Percentiles rank a stretch among this genome's conserved stretches.
Evolutionary conservation across 2,329 filamentous ascomycete species (phyloP).

Genomic region (Scorias spongiosa): DNA sequence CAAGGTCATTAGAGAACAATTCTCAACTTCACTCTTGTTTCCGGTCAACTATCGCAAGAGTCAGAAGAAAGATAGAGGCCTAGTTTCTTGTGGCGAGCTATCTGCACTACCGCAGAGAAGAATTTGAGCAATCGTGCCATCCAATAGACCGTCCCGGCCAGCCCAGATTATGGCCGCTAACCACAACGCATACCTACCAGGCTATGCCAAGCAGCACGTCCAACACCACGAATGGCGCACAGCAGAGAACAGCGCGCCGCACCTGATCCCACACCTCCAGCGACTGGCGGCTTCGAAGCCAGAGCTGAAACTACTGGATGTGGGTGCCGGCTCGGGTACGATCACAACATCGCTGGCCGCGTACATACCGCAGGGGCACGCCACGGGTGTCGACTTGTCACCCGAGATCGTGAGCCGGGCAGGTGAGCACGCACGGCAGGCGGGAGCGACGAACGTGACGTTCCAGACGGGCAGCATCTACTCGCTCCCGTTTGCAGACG

Average conservation of each 20-base stretch:
- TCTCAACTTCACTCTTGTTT: too few species aligned
- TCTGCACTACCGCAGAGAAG: too few species aligned
- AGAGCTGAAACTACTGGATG: constrained; percentile 27
- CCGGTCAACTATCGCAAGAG: too few species aligned
- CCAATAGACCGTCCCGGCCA: too few species aligned
- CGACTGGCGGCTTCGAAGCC: constrained; percentile 9
- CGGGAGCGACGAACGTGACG: constrained; percentile 24
- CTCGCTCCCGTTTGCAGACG: constrained; percentile 27
- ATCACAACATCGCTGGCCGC: constrained; percentile 30
- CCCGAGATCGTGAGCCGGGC: constrained; percentile 28
- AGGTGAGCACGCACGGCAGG: constrained; percentile 19
- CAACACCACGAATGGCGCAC: constrained; percentile 31
- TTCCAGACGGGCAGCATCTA: constrained; percentile 23
- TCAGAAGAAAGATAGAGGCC: too few species aligned
- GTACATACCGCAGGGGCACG: constrained; percentile 28
- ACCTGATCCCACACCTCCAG: constrained; percentile 18
- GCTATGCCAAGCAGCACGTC: constrained; percentile 26
- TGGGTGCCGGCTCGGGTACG: constrained; percentile 34
- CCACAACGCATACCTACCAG: constrained; percentile 22
- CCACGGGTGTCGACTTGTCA: constrained; percentile 32
- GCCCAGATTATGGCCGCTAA: too few species aligned
- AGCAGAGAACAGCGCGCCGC: constrained; percentile 26
- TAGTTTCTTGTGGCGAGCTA: too few species aligned
- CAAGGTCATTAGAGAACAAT: too few species aligned
- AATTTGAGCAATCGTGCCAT: too few species aligned